Base-by-base conservation (phyloP, 2,329 filamentous ascomycete genomes). In the Alternaria angustiovoidea region DNA sequence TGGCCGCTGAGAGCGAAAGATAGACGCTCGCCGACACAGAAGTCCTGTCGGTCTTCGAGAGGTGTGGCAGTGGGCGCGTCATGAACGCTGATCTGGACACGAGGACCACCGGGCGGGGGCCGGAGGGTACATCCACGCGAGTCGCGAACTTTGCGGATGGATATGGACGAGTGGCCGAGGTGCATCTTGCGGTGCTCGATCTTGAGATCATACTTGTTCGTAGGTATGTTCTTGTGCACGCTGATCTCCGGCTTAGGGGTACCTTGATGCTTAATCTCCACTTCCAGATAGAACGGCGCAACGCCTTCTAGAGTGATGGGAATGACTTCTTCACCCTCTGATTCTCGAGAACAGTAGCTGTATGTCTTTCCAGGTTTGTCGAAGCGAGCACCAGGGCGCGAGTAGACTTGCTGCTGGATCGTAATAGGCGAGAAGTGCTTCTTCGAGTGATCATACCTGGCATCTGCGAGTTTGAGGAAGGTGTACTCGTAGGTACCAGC, bases 11-110 rank as follows among this genome's bases (percentile, higher is more conserved):
- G 87, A 0, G 92, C 93, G 80, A 97, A 99, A 4, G 92, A 91
- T 66, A 99, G 90, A 54, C 94, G 90, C 78, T 99, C 95, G 66
- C 96, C 95, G 11, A 99, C 94, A 78, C 95, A 99, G 80, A 94
- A 97, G 80, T 99, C 92, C 16, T 85, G 85, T 62, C 91, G 89
- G 24, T 91, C 89, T 74, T 98, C 94, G 36, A 97, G 85, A 3
- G 94, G 89, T 59, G 94, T 92, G 70, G 98, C 96, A 7, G 91
- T 91, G 1, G 95, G 95, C 0, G 95, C 92, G 71, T 98, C 93
- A 70, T 94, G 96, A 7, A 99, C 91, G 61, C 94, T 91, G 49
- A 99, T 91, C 72, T 96, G 91, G 16, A 99, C 92, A 8, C 91
- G 88, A 0, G 92, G 91, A 0, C 88, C 86, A 61, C 88, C 87